These are phyloP conservation scores for Phyllostachys edulis DNA, from an alignment of 176 grass and related monocot species.

Conservation along the genomic window DNA sequence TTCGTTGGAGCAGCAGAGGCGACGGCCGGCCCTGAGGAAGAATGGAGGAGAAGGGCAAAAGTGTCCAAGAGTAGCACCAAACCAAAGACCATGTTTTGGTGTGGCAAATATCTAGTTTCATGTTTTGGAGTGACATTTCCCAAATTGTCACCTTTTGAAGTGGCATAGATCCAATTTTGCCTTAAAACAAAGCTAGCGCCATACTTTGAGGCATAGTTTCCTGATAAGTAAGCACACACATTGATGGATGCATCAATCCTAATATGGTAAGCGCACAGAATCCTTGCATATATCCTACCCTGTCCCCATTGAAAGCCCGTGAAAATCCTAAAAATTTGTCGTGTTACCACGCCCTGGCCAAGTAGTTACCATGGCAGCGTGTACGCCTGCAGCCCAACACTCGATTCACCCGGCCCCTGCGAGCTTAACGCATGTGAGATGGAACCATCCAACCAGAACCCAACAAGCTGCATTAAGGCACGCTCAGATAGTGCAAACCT, in stretches of 20 bases:
- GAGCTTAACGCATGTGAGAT: slow-evolving; percentile 24
- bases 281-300: not conserved
- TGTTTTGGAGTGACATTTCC: too few species aligned
- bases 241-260: not conserved
- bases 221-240: too few species aligned
- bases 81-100: too few species aligned
- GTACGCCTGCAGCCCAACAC: not conserved
- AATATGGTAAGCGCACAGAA: not conserved
- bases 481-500: not conserved
- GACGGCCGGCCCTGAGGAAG: too few species aligned
- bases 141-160: too few species aligned
- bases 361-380: not conserved
- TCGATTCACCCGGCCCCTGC: not conserved
- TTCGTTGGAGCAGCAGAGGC: too few species aligned
- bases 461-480: slow-evolving; percentile 25
- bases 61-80: too few species aligned
- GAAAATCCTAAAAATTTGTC: not conserved
- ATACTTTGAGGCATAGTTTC: too few species aligned
- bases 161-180: too few species aligned
- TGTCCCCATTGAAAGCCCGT: not conserved
- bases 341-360: not conserved
- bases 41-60: too few species aligned
- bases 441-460: slow-evolving; percentile 1
- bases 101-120: too few species aligned
- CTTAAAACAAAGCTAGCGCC: too few species aligned